Percentiles rank a stretch among this genome's conserved stretches.
phyloP scores from a whole-genome alignment of 164 flowering plant species.

The Tinospora cordifolia region DNA sequence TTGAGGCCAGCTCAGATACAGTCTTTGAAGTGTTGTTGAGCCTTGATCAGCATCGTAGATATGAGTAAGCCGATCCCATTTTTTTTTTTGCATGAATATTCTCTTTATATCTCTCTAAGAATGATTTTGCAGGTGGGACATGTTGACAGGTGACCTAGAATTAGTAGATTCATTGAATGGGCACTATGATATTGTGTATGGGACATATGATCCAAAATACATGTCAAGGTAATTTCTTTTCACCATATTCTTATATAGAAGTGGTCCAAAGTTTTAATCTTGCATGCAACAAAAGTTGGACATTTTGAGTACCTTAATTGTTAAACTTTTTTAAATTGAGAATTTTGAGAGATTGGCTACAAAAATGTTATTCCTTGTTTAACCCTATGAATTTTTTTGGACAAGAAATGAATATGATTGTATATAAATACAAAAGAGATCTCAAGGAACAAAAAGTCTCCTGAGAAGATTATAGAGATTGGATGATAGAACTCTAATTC shows the following conservation, averaged over 20 bases:
- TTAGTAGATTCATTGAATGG: slow-evolving; percentile 71
- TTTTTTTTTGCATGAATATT: slow-evolving; percentile 2
- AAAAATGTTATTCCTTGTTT: no score
- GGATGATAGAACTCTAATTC: no score
- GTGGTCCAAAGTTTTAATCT: background rate
- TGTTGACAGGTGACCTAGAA: slow-evolving; percentile 74
- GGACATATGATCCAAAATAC: slow-evolving; percentile 63
- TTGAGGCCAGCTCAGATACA: slow-evolving; percentile 76
- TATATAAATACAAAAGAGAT: no score
- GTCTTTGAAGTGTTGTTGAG: slow-evolving; percentile 74
- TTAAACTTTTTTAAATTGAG: no score
- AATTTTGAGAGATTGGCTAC: no score
- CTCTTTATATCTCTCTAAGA: slow-evolving; percentile 19
- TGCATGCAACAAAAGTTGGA: no score
- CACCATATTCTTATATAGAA: background rate
- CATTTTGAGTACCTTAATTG: no score
- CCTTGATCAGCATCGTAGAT: slow-evolving; percentile 61
- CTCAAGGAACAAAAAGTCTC: no score
- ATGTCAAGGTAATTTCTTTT: slow-evolving; percentile 38
- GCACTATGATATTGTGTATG: slow-evolving; percentile 77
- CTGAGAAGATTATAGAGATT: no score
- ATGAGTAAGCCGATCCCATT: slow-evolving; percentile 52
- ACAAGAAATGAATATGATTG: no score
- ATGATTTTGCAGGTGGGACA: slow-evolving; percentile 81
- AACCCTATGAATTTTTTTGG: no score